A percentile compares a stretch with the other conserved stretches of the same genome.
Evolutionary conservation across 2,329 filamentous ascomycete genomes (phyloP).

Genomic region (Penicillium occitanis): DNA sequence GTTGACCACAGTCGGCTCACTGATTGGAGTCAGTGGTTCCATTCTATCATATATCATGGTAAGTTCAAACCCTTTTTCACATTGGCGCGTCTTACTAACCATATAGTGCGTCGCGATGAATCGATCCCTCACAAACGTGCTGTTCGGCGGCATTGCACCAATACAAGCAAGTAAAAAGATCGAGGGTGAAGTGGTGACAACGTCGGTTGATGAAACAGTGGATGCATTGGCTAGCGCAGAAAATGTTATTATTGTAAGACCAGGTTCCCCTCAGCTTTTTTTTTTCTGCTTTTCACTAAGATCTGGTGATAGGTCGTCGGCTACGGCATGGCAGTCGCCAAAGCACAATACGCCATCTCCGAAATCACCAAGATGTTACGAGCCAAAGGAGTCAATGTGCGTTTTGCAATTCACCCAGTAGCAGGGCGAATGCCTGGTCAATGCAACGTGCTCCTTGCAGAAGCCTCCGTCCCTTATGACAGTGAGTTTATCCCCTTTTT

Average conservation of each 20-base stretch:
- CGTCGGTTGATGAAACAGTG: constrained; percentile 75
- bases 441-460: constrained; percentile 85
- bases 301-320: constrained; percentile 60
- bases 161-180: constrained; percentile 68
- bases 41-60: constrained; percentile 80
- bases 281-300: background rate
- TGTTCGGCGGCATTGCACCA: constrained; percentile 77
- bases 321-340: constrained; percentile 92
- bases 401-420: constrained; percentile 87
- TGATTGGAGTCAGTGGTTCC: constrained; percentile 85
- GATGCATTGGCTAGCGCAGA: constrained; percentile 74
- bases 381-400: constrained; percentile 74
- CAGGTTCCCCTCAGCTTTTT: background rate
- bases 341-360: constrained; percentile 86
- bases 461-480: constrained; percentile 85
- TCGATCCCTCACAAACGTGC: constrained; percentile 79
- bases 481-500: constrained; percentile 46
- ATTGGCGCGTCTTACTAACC: background rate
- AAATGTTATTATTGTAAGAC: constrained; percentile 71
- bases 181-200: constrained; percentile 75
- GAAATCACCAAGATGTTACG: constrained; percentile 75
- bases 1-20: constrained; percentile 77
- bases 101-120: constrained; percentile 81
- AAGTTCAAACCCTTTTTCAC: constrained; percentile 4
- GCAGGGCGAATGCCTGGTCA: constrained; percentile 91